A percentile compares a stretch with the other conserved stretches of the same genome.
phyloP scores from a whole-genome alignment of 768 basidiomycete species.

The Ephemerocybe angulata region DNA sequence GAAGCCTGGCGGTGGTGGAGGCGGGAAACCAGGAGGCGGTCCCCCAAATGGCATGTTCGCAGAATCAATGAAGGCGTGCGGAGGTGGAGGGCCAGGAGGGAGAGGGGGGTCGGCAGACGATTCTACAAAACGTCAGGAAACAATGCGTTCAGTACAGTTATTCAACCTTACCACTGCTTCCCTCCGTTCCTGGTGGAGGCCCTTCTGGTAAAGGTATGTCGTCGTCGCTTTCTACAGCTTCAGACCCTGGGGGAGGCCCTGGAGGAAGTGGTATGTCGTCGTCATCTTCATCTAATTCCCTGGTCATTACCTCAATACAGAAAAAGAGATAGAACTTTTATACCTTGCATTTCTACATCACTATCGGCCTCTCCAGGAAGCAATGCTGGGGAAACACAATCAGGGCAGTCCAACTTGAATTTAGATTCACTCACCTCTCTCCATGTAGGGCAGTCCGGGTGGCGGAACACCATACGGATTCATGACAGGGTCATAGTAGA shows the following conservation, averaged over 20 bases:
- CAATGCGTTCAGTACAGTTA: not conserved
- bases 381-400: constrained; percentile 42
- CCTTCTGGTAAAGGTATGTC: constrained; percentile 90
- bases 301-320: constrained; percentile 2
- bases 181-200: constrained; percentile 49
- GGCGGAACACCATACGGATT: constrained; percentile 93
- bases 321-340: too few species aligned
- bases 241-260: constrained; percentile 57
- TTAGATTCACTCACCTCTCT: constrained; percentile 61
- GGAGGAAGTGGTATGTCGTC: constrained; percentile 66
- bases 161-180: constrained; percentile 14
- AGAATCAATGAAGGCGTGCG: not conserved
- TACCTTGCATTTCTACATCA: constrained; percentile 52
- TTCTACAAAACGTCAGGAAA: not conserved
- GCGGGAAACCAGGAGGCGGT: too few species aligned
- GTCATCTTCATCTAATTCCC: constrained; percentile 30
- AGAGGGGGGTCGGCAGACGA: not conserved
- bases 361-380: constrained; percentile 60
- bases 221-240: constrained; percentile 62
- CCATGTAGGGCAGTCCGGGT: constrained; percentile 94
- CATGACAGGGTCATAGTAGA: constrained; percentile 91
- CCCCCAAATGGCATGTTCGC: too few species aligned
- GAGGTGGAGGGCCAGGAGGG: constrained; percentile 20
- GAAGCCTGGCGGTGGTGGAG: not conserved
- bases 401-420: not conserved